Conservation (phyloP, 2,329 filamentous ascomycete species). For the Botrytis porri region DNA sequence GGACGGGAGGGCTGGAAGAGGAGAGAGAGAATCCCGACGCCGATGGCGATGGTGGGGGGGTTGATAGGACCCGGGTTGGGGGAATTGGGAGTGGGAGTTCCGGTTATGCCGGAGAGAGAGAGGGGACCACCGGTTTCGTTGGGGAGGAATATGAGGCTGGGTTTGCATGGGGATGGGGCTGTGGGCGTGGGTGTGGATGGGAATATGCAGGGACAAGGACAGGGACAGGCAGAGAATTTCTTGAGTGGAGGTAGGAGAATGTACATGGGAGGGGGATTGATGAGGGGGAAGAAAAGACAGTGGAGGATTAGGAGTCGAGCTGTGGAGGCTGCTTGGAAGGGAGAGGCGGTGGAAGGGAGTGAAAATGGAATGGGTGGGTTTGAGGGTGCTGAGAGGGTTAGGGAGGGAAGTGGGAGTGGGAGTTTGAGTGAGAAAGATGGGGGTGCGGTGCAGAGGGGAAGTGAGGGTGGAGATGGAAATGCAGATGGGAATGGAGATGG, state of each 20-base stretch:
- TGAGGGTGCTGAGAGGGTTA: neutral
- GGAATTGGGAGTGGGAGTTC: neutral
- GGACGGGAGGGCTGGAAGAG: neutral
- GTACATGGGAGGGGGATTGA: neutral
- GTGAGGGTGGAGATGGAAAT: neutral
- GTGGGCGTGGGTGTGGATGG: neutral
- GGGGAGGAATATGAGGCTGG: neutral
- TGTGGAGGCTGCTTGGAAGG: neutral
- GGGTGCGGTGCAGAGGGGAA: neutral
- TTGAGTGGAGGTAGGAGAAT: neutral
- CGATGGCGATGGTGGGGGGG: neutral
- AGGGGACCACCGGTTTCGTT: constrained; percentile 7
- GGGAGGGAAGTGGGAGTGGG: too few species aligned
- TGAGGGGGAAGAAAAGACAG: constrained; percentile 10
- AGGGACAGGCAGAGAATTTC: neutral
- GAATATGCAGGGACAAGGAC: neutral
- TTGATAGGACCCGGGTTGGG: neutral
- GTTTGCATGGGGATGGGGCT: neutral
- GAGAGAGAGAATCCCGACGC: neutral
- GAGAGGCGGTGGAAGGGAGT: neutral
- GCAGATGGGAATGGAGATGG: neutral
- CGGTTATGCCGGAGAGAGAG: neutral
- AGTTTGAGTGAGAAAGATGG: neutral
- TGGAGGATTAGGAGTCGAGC: constrained; percentile 11
- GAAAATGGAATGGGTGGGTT: neutral